Conservation (phyloP, 129 eudicot species). For the Rutidosis leptorrhynchoides region DNA sequence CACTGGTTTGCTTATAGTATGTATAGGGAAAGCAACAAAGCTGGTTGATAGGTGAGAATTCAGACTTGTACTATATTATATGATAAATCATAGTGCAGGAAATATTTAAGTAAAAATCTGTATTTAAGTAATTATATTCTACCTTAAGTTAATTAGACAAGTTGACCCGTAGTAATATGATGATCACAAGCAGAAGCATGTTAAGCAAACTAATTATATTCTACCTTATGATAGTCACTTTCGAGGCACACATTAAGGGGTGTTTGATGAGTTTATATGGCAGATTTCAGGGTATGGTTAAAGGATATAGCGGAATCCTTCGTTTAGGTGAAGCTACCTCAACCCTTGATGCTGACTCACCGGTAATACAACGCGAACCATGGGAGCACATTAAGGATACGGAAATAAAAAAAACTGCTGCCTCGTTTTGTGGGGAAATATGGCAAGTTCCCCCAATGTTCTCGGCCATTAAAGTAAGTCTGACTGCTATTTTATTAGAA, state of each 20-base stretch:
- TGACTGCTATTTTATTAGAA: conserved; percentile 3
- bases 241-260: neutral
- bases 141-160: neutral
- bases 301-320: conserved; percentile 91
- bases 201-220: neutral
- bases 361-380: conserved; percentile 94
- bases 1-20: conserved; percentile 88
- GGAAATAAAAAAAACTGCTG: conserved; percentile 79
- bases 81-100: neutral
- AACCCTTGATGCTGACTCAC: conserved; percentile 97
- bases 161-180: neutral
- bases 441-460: conserved; percentile 99
- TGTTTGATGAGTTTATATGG: conserved; percentile 2
- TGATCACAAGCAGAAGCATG: neutral
- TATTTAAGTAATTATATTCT: neutral
- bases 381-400: conserved; percentile 94
- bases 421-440: conserved; percentile 88
- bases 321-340: conserved; percentile 98
- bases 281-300: conserved; percentile 97
- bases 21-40: conserved; percentile 96
- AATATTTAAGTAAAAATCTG: neutral
- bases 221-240: too few relatives aligned
- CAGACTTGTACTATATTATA: conserved; percentile 13
- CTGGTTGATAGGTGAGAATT: conserved; percentile 79
- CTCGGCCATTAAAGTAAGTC: conserved; percentile 89